These are phyloP conservation scores for Lablab purpureus DNA, from an alignment of 306 rosid genomes.

Conservation along the genomic window DNA sequence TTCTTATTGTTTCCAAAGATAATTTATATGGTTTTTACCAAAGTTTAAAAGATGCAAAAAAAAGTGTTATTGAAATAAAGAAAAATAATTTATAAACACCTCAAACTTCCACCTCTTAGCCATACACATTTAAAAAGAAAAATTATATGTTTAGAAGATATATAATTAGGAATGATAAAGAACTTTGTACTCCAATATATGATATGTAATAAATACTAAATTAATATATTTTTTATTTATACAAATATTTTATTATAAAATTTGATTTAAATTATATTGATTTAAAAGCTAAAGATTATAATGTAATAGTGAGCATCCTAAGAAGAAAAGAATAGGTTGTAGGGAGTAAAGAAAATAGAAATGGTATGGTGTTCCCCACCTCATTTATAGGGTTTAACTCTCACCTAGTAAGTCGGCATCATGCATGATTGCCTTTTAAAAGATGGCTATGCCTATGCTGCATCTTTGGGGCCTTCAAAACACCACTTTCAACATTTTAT, in stretches of 20 bases:
- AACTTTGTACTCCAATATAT: too few species aligned
- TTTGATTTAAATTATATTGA: too few species aligned
- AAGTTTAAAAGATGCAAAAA: neutral
- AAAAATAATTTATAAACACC: too few species aligned
- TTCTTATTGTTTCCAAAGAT: neutral
- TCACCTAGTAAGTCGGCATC: neutral
- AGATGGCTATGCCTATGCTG: neutral
- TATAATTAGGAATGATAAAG: too few species aligned
- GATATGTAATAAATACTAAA: too few species aligned
- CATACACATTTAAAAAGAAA: too few species aligned
- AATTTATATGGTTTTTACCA: neutral
- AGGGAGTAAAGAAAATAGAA: neutral
- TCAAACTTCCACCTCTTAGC: too few species aligned
- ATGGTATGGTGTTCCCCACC: neutral
- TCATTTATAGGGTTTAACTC: constrained; percentile 23
- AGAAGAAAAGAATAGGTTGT: neutral
- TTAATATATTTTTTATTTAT: too few species aligned
- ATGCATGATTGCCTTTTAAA: neutral
- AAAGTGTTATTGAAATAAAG: neutral
- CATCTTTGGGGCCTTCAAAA: neutral
- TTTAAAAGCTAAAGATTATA: neutral
- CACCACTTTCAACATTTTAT: neutral
- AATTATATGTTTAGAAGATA: too few species aligned
- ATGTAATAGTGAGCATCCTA: neutral
- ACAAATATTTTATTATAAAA: too few species aligned